Percentiles rank a stretch among this genome's conserved stretches.
phyloP scores from a whole-genome alignment of 768 basidiomycete genomes.

The Boletus rex-veris region DNA sequence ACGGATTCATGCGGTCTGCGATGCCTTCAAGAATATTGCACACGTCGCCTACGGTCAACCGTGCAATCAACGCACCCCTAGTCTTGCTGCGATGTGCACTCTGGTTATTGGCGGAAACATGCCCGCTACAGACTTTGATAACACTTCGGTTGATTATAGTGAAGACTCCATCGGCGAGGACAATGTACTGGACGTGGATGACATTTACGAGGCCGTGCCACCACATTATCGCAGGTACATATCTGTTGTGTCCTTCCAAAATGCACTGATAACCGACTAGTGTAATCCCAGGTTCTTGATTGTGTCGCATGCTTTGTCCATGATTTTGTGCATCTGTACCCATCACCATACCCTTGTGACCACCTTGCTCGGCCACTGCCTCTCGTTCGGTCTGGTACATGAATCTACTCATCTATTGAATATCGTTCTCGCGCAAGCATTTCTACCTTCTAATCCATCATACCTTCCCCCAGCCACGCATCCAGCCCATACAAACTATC shows the following conservation, averaged over 20 bases:
- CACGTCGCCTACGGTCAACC: conserved; percentile 32
- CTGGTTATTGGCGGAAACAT: conserved; percentile 46
- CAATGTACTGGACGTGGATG: conserved; percentile 29
- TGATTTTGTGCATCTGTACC: conserved; percentile 44
- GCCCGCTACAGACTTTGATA: conserved; percentile 22
- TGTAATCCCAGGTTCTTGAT: conserved; percentile 40
- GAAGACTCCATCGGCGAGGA: conserved; percentile 25
- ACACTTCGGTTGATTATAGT: conserved; percentile 14
- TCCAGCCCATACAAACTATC: conserved; percentile 44
- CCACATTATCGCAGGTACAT: conserved; percentile 47
- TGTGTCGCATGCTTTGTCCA: conserved; percentile 49
- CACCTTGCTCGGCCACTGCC: conserved; percentile 48
- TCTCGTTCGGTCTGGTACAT: conserved; percentile 39
- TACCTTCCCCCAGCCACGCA: conserved; percentile 37
- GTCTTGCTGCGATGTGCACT: conserved; percentile 47
- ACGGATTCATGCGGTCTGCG: conserved; percentile 51
- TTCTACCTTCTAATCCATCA: conserved; percentile 26
- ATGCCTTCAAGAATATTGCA: conserved; percentile 51
- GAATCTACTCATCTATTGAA: conserved; percentile 45
- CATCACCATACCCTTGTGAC: conserved; percentile 48
- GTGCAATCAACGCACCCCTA: conserved; percentile 25
- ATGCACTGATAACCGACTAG: conserved; percentile 10
- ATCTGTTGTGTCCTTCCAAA: conserved; percentile 1
- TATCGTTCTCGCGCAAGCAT: conserved; percentile 38
- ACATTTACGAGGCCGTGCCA: conserved; percentile 52